phyloP scores from a whole-genome alignment of 2,329 filamentous ascomycete species.

The Colletotrichum tabaci region DNA sequence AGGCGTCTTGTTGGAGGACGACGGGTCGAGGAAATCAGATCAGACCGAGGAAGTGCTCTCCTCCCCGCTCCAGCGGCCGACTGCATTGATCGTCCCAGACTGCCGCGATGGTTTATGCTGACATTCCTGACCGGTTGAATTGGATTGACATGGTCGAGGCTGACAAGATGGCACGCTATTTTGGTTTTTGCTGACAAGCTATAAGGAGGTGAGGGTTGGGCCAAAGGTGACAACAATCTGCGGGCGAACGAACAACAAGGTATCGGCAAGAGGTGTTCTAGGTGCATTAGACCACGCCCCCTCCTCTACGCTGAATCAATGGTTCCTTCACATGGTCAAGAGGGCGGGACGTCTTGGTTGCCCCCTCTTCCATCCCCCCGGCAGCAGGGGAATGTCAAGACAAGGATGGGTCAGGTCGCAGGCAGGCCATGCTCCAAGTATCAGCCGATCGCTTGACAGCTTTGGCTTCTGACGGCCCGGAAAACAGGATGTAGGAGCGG shows the following conservation, averaged over 20 bases:
- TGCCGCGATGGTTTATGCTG: constrained; percentile 35
- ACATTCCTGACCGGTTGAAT: constrained; percentile 1
- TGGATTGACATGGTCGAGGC: constrained; percentile 26
- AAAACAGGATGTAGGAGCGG: constrained; percentile 8
- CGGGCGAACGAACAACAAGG: not conserved
- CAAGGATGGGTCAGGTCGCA: constrained; percentile 39
- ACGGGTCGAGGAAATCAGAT: constrained; percentile 9
- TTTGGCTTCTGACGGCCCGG: constrained; percentile 11
- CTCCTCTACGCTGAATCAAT: constrained; percentile 11
- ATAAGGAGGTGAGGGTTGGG: constrained; percentile 10
- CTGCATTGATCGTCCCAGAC: constrained; percentile 38
- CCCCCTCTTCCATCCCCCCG: constrained; percentile 6
- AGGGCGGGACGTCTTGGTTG: constrained; percentile 29
- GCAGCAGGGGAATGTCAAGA: not conserved
- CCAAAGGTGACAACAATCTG: constrained; percentile 14
- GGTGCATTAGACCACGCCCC: constrained; percentile 25
- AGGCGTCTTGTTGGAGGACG: not conserved
- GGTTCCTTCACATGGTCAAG: constrained; percentile 16
- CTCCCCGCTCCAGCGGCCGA: not conserved
- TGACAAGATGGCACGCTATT: constrained; percentile 36
- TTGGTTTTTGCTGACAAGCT: constrained; percentile 26
- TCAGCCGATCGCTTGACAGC: constrained; percentile 36
- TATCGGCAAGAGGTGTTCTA: constrained; percentile 17
- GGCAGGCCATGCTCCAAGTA: constrained; percentile 22
- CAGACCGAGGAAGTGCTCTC: constrained; percentile 12